These are phyloP conservation scores for Yarrowia alimentaria DNA, from an alignment of 805 yeast species.

Conservation along the genomic window DNA sequence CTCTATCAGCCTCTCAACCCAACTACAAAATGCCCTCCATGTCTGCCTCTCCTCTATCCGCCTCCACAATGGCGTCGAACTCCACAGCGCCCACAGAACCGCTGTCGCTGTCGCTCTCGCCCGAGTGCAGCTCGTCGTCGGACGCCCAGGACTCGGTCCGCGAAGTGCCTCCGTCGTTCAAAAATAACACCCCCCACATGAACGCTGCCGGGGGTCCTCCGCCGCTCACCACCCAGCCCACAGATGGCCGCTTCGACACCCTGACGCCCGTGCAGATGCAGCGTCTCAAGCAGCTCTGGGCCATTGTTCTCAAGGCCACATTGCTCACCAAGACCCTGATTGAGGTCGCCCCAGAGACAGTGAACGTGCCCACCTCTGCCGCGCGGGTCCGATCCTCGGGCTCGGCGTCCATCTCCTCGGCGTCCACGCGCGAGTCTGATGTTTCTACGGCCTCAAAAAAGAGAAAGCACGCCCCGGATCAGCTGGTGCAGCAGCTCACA, in stretches of 20 bases:
- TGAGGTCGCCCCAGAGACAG: background rate
- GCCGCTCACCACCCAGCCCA: constrained; percentile 9
- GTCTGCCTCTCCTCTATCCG: no score
- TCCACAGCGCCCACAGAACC: constrained; percentile 19
- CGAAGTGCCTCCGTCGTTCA: constrained; percentile 9
- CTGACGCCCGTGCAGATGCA: constrained; percentile 15
- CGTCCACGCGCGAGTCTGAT: constrained; percentile 16
- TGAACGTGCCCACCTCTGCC: no score
- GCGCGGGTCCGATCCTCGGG: no score
- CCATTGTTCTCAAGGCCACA: constrained; percentile 21
- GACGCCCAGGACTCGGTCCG: constrained; percentile 10
- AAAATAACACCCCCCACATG: constrained; percentile 22
- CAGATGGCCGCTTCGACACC: constrained; percentile 15
- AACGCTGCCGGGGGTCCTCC: no score
- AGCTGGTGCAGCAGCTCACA: background rate
- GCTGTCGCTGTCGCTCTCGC: constrained; percentile 10
- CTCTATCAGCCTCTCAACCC: no score
- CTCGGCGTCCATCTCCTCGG: constrained; percentile 8
- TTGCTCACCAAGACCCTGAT: background rate
- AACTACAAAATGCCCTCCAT: no score
- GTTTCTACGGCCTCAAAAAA: constrained; percentile 3
- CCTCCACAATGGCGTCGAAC: no score
- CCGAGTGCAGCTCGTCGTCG: constrained; percentile 2
- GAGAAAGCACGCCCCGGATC: constrained; percentile 11
- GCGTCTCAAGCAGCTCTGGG: constrained; percentile 27